Evolutionary conservation across 305 asterid genomes (phyloP), one percentile per base, ranked within the genome.

Genomic region (Rubia balearica): DNA sequence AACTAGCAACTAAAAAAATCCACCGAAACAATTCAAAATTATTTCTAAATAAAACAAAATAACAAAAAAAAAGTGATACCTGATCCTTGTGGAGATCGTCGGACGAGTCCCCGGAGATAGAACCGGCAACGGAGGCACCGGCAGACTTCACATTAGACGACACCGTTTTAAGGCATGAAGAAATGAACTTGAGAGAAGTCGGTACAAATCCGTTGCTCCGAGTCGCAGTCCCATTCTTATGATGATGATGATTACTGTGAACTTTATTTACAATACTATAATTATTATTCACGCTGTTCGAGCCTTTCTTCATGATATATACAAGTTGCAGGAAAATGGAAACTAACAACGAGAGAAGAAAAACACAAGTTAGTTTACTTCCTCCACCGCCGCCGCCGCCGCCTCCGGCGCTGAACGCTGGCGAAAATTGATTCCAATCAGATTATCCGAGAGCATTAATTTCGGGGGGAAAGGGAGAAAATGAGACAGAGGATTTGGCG

Each of bases 111-210:
- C 79, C 77, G 41, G 92, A 85, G 80, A 92, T 83, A 67, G 99
- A 87, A 73, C 96, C 89, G 68, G 99, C 89, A 61, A 94, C 96
- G 19, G 97, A 85, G 14, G 90, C 98, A 38, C 85, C 81, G 66
- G 85, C 83, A 16, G 81, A 74, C 70, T 90, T 88, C 66, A 96
- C 99, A 87, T 95, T 95, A 71, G 96, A 88, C 64, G 99, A 92
- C 75, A 92, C 99, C 70, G 96, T 92, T 72, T 78, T 90, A 82
- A 95, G 87, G 75, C 99, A 95, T 42, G 99, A 95, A 51, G 99
- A 90, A 22, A 95, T 92, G 51, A 95, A 90, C 78, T 93, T 86
- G 70, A 92, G 76, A 9, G 98, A 95, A 86, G 82, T 85, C 70
- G 98, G 99, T 76, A 95, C 83, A 81, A 91, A 80, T 72, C 83